Evolutionary conservation across 768 basidiomycete species (phyloP).

Genomic region (Mrakia frigida): DNA sequence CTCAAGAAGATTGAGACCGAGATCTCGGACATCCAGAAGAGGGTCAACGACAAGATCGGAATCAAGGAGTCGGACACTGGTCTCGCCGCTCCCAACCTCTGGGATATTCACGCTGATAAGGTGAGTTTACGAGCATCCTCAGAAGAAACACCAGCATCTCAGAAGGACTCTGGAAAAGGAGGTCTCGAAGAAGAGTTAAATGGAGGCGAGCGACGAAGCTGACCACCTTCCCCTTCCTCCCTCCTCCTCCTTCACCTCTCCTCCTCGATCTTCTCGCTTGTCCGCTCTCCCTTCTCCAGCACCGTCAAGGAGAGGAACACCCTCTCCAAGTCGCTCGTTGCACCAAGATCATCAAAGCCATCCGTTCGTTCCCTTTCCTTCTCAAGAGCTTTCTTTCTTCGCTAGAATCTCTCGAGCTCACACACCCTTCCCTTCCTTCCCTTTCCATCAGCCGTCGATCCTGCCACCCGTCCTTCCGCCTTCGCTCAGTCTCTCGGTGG

Average conservation of each 20-base stretch:
- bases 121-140: neutral
- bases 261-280: neutral
- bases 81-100: conserved; percentile 89
- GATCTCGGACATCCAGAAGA: conserved; percentile 92
- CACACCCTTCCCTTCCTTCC: neutral
- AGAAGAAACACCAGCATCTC: too few species aligned
- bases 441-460: conserved; percentile 20
- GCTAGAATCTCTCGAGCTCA: neutral
- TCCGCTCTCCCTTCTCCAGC: conserved; percentile 6
- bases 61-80: conserved; percentile 99
- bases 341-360: conserved; percentile 91
- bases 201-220: conserved; percentile 1
- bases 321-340: conserved; percentile 95
- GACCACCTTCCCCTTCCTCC: neutral
- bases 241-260: neutral
- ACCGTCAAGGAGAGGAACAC: conserved; percentile 56
- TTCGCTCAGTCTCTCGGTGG: conserved; percentile 31
- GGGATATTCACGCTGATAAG: conserved; percentile 92
- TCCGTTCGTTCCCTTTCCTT: conserved; percentile 27
- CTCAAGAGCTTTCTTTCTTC: neutral
- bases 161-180: too few species aligned
- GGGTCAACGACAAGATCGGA: conserved; percentile 95
- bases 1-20: conserved; percentile 85
- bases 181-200: conserved; percentile 44
- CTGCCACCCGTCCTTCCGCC: conserved; percentile 20